Conservation (phyloP, 257 asterid genomes). For the Lantana camara region DNA sequence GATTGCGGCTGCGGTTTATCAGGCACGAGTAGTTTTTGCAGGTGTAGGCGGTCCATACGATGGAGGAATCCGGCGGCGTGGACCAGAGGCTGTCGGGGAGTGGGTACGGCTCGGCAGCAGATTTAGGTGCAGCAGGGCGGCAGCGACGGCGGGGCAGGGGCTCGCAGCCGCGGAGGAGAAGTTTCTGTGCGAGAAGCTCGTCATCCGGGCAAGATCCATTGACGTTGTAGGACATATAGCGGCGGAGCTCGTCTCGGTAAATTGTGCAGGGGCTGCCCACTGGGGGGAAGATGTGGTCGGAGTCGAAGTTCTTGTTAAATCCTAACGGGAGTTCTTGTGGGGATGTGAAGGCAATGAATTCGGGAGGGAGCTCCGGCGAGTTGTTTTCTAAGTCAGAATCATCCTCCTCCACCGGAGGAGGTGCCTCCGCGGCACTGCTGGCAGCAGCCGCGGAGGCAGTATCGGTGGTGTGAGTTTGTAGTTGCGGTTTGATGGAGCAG, state of each 20-base stretch:
- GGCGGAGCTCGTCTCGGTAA: constrained; percentile 40
- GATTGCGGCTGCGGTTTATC: constrained; percentile 43
- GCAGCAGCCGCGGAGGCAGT: constrained; percentile 3
- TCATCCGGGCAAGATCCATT: constrained; percentile 72
- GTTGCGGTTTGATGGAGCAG: constrained; percentile 34
- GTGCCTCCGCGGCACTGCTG: not conserved
- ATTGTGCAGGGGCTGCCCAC: constrained; percentile 53
- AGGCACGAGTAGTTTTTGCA: constrained; percentile 59
- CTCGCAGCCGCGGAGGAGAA: constrained; percentile 71
- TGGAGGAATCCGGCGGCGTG: constrained; percentile 62
- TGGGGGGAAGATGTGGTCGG: constrained; percentile 58
- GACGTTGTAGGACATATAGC: constrained; percentile 56
- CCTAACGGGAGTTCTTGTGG: constrained; percentile 65
- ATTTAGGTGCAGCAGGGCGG: constrained; percentile 47
- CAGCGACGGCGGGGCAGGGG: constrained; percentile 79
- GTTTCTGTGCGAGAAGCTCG: constrained; percentile 57
- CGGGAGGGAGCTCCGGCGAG: constrained; percentile 47
- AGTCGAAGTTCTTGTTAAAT: constrained; percentile 49
- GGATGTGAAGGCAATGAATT: constrained; percentile 55
- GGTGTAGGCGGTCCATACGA: constrained; percentile 62
- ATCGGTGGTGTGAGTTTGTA: no score
- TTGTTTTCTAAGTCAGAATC: not conserved
- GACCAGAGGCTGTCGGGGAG: constrained; percentile 59
- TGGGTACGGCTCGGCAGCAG: constrained; percentile 50
- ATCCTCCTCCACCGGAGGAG: not conserved